Conservation (phyloP, 176 grass and related monocot genomes). For the Avena atlantica region DNA sequence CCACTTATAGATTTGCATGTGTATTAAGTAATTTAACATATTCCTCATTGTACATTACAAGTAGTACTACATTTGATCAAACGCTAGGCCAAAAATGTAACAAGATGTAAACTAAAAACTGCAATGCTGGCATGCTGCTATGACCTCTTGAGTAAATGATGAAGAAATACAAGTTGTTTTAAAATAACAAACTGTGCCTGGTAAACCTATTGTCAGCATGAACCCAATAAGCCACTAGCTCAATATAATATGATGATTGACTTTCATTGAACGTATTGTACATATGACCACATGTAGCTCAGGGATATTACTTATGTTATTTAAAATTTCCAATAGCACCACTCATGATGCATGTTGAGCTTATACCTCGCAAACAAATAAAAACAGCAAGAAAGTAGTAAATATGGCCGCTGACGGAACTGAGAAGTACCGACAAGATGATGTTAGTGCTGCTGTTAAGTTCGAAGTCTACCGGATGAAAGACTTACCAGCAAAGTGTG, state of each 20-base stretch:
- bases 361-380: conserved; percentile 1
- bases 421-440: background rate
- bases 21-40: background rate
- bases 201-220: background rate
- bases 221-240: conserved; percentile 14
- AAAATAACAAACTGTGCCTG: background rate
- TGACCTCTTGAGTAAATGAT: conserved; percentile 5
- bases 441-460: background rate
- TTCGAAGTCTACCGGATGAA: background rate
- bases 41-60: background rate
- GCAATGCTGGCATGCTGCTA: conserved; percentile 14
- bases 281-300: background rate
- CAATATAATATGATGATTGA: background rate
- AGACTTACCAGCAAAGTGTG: conserved; percentile 90
- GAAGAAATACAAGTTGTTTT: conserved; percentile 21
- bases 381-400: background rate
- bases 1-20: background rate
- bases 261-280: background rate
- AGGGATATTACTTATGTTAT: background rate
- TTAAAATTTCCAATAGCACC: background rate
- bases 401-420: background rate
- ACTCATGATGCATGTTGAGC: background rate
- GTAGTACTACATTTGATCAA: background rate
- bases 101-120: conserved; percentile 14
- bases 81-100: background rate